Evolutionary conservation across 495 filamentous ascomycete species (phyloP), one percentile per base, ranked within the genome.

Genomic region (Opeltia flavorubescens): DNA sequence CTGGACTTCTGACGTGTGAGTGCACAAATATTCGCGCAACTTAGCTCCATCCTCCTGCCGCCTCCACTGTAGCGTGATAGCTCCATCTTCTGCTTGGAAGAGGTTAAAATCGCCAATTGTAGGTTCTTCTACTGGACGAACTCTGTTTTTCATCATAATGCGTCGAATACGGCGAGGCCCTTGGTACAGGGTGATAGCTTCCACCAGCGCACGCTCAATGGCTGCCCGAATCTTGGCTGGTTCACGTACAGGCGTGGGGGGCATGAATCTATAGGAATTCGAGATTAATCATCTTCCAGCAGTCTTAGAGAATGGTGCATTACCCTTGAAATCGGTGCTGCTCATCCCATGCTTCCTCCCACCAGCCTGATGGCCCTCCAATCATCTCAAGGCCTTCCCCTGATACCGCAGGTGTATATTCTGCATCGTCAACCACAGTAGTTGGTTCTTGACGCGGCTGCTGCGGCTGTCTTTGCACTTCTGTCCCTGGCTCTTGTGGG

Each of bases 181-280:
- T 47, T 68, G 46, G 42, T 62, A 62, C 44, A 81, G 47, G 0
- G 69, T 69, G 30, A 75, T 65, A 0, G 72, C 67, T 61, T 84
- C 80, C 2, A 81, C 66, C 11, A 84, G 50, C n/a, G 79, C 77
- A 44, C 67, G 59, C 50, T 80, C 74, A 24, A 81, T 64, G 4
- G 66, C 70, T 4, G 60, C 55, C 18, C 65, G 39, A 51, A 56
- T 53, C 36, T 62, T 47, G 46, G 54, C 43, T 47, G 53, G 28
- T 34, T 34, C 33, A 30, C 44, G 43, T 54, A 63, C 21, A 50
- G 56, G 45, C n/a, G 43, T 36, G 3, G 45, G 21, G 4, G 21
- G 27, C 47, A 59, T 58, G 44, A 53, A 60, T 1, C 55, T 60
- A 35, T 1, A 25, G 27, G 30, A n/a, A 7, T 6, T 29, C 5